Percentiles rank a stretch among this genome's conserved stretches.
Conservation (phyloP, 805 yeast genomes). For the Myxozyma sirexii region DNA sequence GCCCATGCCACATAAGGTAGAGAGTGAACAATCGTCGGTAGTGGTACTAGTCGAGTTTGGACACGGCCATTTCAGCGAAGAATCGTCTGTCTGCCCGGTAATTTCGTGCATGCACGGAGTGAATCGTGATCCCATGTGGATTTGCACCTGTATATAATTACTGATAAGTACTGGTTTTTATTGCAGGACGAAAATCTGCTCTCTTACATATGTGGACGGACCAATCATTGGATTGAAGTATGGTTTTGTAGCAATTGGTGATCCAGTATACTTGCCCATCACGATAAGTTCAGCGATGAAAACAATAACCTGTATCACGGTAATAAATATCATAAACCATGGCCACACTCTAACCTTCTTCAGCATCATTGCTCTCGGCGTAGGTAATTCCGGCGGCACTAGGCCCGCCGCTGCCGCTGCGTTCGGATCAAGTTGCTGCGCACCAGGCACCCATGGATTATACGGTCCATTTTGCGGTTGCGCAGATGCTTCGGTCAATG, state of each 20-base stretch:
- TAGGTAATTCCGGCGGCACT: neutral
- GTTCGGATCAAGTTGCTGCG: slow-evolving; percentile 10
- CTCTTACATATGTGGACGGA: slow-evolving; percentile 62
- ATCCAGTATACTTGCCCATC: slow-evolving; percentile 63
- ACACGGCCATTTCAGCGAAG: slow-evolving; percentile 59
- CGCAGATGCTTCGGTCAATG: slow-evolving; percentile 12
- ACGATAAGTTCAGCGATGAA: slow-evolving; percentile 63
- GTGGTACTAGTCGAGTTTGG: slow-evolving; percentile 61
- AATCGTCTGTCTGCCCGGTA: slow-evolving; percentile 52
- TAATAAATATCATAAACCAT: slow-evolving; percentile 39
- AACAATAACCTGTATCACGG: slow-evolving; percentile 50
- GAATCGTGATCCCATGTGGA: slow-evolving; percentile 71
- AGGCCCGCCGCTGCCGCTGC: slow-evolving; percentile 5
- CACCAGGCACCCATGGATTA: slow-evolving; percentile 8
- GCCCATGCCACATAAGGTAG: slow-evolving; percentile 63
- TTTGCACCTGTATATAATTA: slow-evolving; percentile 42
- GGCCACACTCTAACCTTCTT: slow-evolving; percentile 32
- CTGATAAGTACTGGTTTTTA: neutral
- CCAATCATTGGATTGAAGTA: slow-evolving; percentile 79
- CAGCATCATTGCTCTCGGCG: neutral
- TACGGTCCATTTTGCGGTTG: neutral
- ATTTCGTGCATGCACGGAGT: slow-evolving; percentile 68
- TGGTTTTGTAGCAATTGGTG: slow-evolving; percentile 68
- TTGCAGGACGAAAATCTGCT: neutral
- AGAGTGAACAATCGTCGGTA: slow-evolving; percentile 60